Evolutionary conservation across 1,139 yeast genomes (phyloP).

Genomic region (Yamadazyma diospyri): DNA sequence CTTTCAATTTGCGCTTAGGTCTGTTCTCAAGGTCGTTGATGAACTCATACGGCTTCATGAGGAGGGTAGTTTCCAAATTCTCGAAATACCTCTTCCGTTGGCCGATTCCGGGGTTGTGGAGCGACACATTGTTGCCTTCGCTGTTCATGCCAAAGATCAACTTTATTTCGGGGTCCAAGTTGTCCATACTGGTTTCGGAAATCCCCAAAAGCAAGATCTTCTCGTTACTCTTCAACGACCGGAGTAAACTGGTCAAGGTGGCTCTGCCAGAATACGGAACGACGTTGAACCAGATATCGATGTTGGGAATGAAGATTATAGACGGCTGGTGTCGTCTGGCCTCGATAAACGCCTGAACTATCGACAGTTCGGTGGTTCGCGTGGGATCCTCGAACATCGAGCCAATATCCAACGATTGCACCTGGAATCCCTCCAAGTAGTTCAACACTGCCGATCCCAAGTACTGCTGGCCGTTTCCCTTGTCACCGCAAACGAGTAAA

Average conservation of each 20-base stretch:
- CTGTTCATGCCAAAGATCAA: constrained; percentile 51
- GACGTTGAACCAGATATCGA: constrained; percentile 73
- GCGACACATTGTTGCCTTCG: constrained; percentile 43
- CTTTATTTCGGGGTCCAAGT: constrained; percentile 36
- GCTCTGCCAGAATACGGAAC: constrained; percentile 69
- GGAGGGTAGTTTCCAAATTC: constrained; percentile 51
- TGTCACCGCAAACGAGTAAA: constrained; percentile 64
- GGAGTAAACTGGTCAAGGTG: constrained; percentile 65
- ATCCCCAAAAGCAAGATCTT: constrained; percentile 75
- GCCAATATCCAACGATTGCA: constrained; percentile 82
- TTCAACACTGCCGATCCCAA: constrained; percentile 80
- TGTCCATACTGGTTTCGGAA: constrained; percentile 46
- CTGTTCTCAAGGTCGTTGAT: constrained; percentile 49
- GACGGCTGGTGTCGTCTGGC: constrained; percentile 91
- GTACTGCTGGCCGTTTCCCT: constrained; percentile 90
- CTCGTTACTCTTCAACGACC: constrained; percentile 70
- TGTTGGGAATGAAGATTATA: constrained; percentile 76
- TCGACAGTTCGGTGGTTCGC: constrained; percentile 77
- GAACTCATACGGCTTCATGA: constrained; percentile 65
- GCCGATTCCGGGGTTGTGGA: constrained; percentile 39
- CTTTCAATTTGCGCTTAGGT: constrained; percentile 46
- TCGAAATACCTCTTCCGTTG: constrained; percentile 53
- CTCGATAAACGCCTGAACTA: constrained; percentile 83
- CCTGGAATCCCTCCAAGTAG: constrained; percentile 83
- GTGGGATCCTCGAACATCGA: constrained; percentile 77